Percentiles rank a stretch among this genome's conserved stretches.
Conservation (phyloP, 164 flowering plant species). For the Vitis rotundifolia region DNA sequence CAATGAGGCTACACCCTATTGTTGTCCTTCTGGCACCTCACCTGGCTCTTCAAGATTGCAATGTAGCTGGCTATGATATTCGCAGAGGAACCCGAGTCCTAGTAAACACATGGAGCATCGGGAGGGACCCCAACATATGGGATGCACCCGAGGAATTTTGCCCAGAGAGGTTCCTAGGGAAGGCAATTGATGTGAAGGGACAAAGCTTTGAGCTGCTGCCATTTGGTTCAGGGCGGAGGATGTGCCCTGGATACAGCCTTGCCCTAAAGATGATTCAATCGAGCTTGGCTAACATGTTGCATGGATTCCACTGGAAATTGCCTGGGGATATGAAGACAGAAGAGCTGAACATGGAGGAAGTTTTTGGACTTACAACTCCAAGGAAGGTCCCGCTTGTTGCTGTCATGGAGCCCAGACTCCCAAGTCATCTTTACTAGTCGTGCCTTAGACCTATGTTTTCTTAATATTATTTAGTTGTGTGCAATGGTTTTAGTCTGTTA, state of each 20-base stretch:
- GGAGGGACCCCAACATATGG: slow-evolving; percentile 23
- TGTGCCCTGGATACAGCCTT: slow-evolving; percentile 27
- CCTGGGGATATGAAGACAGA: slow-evolving; percentile 12
- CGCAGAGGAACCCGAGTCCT: slow-evolving; percentile 20
- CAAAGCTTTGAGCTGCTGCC: slow-evolving; percentile 22
- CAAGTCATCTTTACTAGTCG: slow-evolving; percentile 14
- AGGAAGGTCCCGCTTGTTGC: slow-evolving; percentile 17
- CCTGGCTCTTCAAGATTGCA: slow-evolving; percentile 17
- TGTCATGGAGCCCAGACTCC: slow-evolving; percentile 16
- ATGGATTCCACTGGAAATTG: slow-evolving; percentile 29
- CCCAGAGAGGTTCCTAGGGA: slow-evolving; percentile 25
- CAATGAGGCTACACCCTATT: slow-evolving; percentile 24
- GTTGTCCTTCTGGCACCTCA: slow-evolving; percentile 11
- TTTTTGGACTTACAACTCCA: slow-evolving; percentile 18
- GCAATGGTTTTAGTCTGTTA: too few species aligned
- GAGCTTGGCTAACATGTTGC: slow-evolving; percentile 20
- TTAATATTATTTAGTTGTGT: too few species aligned
- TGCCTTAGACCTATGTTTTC: too few species aligned
- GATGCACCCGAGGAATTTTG: slow-evolving; percentile 19
- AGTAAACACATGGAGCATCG: slow-evolving; percentile 24
- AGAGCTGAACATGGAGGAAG: slow-evolving; percentile 24
- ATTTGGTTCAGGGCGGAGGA: slow-evolving; percentile 31
- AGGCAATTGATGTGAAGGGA: slow-evolving; percentile 25
- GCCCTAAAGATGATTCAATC: slow-evolving; percentile 20
- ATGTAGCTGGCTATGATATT: slow-evolving; percentile 20